A percentile compares a stretch with the other conserved stretches of the same genome.
Evolutionary conservation across 164 flowering plant species (phyloP).

Genomic region (Magnolia sinica): DNA sequence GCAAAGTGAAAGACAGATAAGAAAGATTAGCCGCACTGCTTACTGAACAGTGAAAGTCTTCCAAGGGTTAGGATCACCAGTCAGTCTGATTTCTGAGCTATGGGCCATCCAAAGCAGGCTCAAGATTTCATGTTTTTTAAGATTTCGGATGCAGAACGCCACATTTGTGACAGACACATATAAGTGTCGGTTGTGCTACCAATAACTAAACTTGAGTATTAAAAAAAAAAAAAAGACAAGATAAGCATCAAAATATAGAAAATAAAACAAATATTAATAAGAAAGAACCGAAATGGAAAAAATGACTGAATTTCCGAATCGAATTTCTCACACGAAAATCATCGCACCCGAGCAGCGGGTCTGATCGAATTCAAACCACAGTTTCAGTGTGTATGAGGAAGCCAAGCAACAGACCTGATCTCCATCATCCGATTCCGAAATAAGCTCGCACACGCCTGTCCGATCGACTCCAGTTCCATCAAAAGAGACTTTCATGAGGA

Average conservation of each 20-base stretch:
- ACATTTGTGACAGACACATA: neutral
- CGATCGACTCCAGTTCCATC: slow-evolving; percentile 17
- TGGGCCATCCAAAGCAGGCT: neutral
- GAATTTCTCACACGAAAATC: neutral
- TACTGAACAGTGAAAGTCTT: neutral
- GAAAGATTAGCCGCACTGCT: neutral
- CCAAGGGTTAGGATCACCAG: neutral
- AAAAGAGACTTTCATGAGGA: slow-evolving; percentile 27
- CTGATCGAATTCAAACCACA: neutral
- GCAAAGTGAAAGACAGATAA: neutral
- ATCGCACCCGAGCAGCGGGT: neutral
- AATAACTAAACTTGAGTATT: neutral
- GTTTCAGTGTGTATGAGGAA: no score
- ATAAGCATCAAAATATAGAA: neutral
- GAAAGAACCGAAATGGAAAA: no score
- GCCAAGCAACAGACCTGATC: slow-evolving; percentile 36
- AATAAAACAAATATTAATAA: no score
- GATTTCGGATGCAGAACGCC: no score
- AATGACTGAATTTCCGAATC: neutral
- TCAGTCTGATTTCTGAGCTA: neutral
- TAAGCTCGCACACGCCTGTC: slow-evolving; percentile 14
- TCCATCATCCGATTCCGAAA: slow-evolving; percentile 24
- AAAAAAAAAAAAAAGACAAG: no score
- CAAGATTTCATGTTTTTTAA: neutral
- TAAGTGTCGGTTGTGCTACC: neutral